phyloP scores from a whole-genome alignment of 805 yeast genomes.

The Kregervanrija delftensis region DNA sequence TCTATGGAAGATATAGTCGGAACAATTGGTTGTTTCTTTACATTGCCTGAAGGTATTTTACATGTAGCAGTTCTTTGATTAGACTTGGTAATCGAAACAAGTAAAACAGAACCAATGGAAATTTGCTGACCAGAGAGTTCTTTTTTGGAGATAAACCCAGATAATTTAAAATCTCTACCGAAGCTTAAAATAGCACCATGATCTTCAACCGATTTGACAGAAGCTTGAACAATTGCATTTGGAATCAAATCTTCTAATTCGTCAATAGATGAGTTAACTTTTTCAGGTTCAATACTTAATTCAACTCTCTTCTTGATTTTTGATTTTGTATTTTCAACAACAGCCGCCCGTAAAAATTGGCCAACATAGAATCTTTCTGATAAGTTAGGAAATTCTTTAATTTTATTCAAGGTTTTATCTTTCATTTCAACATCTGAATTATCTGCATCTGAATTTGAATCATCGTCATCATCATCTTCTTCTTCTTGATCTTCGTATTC shows the following conservation, averaged over 20 bases:
- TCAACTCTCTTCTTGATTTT: slow-evolving; percentile 54
- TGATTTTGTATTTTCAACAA: slow-evolving; percentile 41
- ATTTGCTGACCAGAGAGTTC: slow-evolving; percentile 34
- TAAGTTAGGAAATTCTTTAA: slow-evolving; percentile 49
- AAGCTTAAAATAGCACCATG: slow-evolving; percentile 78
- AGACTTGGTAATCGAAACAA: slow-evolving; percentile 49
- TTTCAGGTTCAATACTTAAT: slow-evolving; percentile 66
- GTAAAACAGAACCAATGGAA: slow-evolving; percentile 59
- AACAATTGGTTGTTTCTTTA: slow-evolving; percentile 43
- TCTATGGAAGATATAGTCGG: slow-evolving; percentile 65
- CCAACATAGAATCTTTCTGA: slow-evolving; percentile 55
- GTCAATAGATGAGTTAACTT: slow-evolving; percentile 54
- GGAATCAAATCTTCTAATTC: slow-evolving; percentile 56
- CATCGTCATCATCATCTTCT: slow-evolving; percentile 35
- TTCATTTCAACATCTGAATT: slow-evolving; percentile 20
- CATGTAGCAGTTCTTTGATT: slow-evolving; percentile 55
- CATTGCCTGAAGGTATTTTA: slow-evolving; percentile 35
- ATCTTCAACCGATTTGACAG: slow-evolving; percentile 79
- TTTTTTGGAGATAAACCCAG: slow-evolving; percentile 73
- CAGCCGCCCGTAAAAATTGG: slow-evolving; percentile 80
- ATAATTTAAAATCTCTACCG: slow-evolving; percentile 44
- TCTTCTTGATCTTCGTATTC: slow-evolving; percentile 44
- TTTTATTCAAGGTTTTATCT: slow-evolving; percentile 22
- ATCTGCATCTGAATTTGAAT: slow-evolving; percentile 23
- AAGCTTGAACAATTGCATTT: slow-evolving; percentile 67